Conservation (phyloP, 441 rosid species). For the Populus tomentosa region DNA sequence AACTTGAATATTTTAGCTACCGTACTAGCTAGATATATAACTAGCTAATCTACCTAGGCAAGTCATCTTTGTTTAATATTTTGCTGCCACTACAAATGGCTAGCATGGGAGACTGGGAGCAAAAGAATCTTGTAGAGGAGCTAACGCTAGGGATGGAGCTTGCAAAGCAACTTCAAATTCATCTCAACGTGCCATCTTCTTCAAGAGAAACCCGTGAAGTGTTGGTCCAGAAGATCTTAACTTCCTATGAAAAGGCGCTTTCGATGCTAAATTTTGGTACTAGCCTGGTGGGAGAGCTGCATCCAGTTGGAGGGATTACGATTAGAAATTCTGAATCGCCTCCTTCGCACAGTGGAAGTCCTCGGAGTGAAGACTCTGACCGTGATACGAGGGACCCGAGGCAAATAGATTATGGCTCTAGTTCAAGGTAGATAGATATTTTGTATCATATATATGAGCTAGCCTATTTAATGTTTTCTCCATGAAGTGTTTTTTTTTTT, state of each 20-base stretch:
- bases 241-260: slow-evolving; percentile 59
- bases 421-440: slow-evolving; percentile 42
- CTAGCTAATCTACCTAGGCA: background rate
- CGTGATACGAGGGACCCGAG: slow-evolving; percentile 39
- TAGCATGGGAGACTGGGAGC: slow-evolving; percentile 50
- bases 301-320: background rate
- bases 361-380: slow-evolving; percentile 71
- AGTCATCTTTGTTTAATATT: background rate
- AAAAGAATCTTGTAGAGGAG: slow-evolving; percentile 48
- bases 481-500: background rate
- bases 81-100: slow-evolving; percentile 24
- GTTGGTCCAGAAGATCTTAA: slow-evolving; percentile 47
- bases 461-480: background rate
- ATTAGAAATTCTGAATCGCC: background rate
- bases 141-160: slow-evolving; percentile 58
- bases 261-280: background rate
- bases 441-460: background rate
- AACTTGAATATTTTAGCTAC: background rate
- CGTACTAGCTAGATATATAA: background rate
- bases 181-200: slow-evolving; percentile 41
- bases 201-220: slow-evolving; percentile 39
- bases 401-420: slow-evolving; percentile 24
- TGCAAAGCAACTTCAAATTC: slow-evolving; percentile 51
- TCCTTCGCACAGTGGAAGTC: slow-evolving; percentile 43
- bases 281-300: background rate